Percentiles rank a stretch among this genome's conserved stretches.
phyloP scores from a whole-genome alignment of 2,329 filamentous ascomycete species.

The Fusarium sp. region DNA sequence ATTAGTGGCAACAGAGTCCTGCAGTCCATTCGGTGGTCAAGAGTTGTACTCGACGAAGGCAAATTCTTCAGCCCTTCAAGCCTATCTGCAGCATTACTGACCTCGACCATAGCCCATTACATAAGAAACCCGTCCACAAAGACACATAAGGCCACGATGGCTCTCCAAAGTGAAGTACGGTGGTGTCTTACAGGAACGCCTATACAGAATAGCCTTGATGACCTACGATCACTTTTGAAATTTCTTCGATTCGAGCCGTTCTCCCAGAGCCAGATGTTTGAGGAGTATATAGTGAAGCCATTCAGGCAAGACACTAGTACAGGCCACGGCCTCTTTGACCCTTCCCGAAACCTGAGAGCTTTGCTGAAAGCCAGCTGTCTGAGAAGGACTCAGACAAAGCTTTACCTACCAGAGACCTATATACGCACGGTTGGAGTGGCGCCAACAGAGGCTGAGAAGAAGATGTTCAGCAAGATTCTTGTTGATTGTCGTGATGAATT shows the following conservation, averaged over 20 bases:
- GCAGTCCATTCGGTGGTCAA: neutral
- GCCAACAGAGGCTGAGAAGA: neutral
- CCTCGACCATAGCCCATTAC: neutral
- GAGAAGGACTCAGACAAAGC: rapidly evolving
- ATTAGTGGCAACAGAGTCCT: rapidly evolving
- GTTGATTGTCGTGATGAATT: neutral
- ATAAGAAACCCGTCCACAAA: neutral
- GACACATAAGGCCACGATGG: rapidly evolving
- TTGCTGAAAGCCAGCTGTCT: neutral
- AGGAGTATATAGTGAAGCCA: neutral
- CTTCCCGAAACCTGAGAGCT: neutral
- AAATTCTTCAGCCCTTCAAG: rapidly evolving
- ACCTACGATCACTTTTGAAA: neutral
- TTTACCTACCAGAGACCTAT: rapidly evolving
- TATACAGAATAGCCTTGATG: neutral
- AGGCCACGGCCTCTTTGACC: rapidly evolving
- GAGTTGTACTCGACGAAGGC: neutral
- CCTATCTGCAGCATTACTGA: neutral
- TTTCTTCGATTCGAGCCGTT: neutral
- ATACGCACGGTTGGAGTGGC: rapidly evolving
- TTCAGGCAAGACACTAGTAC: rapidly evolving
- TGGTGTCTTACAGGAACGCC: constrained; percentile 1
- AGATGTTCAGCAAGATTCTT: rapidly evolving
- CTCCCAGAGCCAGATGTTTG: rapidly evolving
- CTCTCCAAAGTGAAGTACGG: neutral